Base-by-base conservation (phyloP, 2,329 filamentous ascomycete species). In the Aureobasidium sp. region DNA sequence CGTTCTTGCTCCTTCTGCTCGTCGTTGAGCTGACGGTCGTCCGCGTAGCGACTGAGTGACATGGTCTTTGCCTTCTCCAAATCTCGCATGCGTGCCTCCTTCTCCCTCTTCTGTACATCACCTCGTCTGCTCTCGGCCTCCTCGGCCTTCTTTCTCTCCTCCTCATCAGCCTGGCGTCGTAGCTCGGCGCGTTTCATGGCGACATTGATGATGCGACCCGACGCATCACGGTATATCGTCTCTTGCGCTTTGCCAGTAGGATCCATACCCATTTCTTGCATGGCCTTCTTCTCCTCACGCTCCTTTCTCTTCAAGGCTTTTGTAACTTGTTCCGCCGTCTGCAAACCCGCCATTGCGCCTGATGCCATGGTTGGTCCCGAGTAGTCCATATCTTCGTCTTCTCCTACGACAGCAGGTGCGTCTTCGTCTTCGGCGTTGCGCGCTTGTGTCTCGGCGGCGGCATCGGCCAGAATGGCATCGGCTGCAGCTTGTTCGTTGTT, bases 221-320 rank as follows among this genome's bases (percentile, higher is more conserved):
- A 94, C 12, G 95, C 94, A 75, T 99, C 94, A 68, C 94, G 89
- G 73, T 97, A 97, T 27, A 97, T 91, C 0, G 93, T 96, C 75
- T 97, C 91, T 68, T 87, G 82, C 35, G 83, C 82, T 62, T 75
- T 72, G 0, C 72, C 76, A 50, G 73, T 73, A 47, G 74, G 70
- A 60, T 76, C 73, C 45, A 76, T 71, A 2, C 78, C 78, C 17
- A 76, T 76, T 39, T 78, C 77, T 44, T 74, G 69, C 66, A 78
- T 78, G 40, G 78, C 76, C 61, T 75, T 73, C 60, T 75, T 77
- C 68, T 91, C 87, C 66, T 86, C 83, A 14, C 80, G 82, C 66
- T 87, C 85, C 17, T 89, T 85, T 70, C 84, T 82, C 67, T 83
- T 85, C 22, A 79, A 68, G 29, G 75, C 76, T 24, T 76, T 76